Evolutionary conservation across 1,284 basidiomycete species (phyloP), one percentile per base, ranked within the genome.

Genomic region (Thelephora terrestris): DNA sequence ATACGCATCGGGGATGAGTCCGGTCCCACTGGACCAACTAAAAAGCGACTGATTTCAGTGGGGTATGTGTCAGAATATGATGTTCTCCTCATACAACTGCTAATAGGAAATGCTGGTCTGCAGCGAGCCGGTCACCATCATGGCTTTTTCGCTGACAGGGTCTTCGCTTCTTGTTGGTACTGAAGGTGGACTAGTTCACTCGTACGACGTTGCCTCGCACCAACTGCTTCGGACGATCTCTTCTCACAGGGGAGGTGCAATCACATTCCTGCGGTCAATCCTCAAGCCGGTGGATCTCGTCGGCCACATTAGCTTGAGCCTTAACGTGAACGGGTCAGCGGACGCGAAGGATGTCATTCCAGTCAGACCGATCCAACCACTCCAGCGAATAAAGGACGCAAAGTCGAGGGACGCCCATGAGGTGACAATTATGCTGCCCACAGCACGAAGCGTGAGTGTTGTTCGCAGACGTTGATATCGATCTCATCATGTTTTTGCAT

Each of bases 131-230:
- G 74, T 96, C 52, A 82, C 85, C 1, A 67, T 80, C 1, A 65
- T 97, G 4, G 66, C 81, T 1, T 78, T 95, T 39, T 94, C 92
- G 0, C 61, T 85, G 12, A 81, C 83, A 5, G 78, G 79, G 0
- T 76, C 86, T 0, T 71, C 85, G 27, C 76, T 94, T 29, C 66
- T 94, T 16, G 77, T 79, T 21, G 91, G 91, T 12, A 91, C 89
- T 0, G 62, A 73, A 2, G 66, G 74, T 0, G 91, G 91, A 6
- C 65, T 80, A n/a, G 78, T 97, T 44, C 78, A 88, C 51, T 63
- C 93, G 25, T 90, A 94, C 60, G 87, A 96, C 53, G 77, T 95
- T 32, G 80, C 87, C 1, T 95, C 94, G 1, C 89, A 94, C 57
- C 93, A 98, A 61, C 78, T 84, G 27, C 70, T 95, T 24, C 85